Conservation (phyloP, 2,329 filamentous ascomycete genomes). For the Alternaria solani region DNA sequence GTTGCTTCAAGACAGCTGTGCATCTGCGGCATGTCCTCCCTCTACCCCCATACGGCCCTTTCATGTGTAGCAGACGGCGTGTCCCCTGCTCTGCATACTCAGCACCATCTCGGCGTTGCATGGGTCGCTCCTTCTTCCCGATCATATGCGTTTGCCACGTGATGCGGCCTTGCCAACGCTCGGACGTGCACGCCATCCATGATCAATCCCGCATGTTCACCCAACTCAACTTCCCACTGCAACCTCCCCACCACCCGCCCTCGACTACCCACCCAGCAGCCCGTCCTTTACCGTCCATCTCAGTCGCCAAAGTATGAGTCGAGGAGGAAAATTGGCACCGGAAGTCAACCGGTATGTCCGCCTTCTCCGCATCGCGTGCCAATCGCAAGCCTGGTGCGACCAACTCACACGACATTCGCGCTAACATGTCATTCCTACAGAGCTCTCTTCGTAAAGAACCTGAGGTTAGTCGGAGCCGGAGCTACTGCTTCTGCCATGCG, state of each 20-base stretch:
- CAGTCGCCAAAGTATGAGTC: slow-evolving; percentile 80
- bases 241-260: slow-evolving; percentile 16
- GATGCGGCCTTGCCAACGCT: slow-evolving; percentile 7
- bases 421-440: slow-evolving; percentile 58
- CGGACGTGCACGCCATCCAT: slow-evolving; percentile 15
- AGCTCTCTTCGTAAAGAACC: slow-evolving; percentile 99
- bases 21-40: background rate
- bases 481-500: background rate
- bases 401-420: slow-evolving; percentile 39
- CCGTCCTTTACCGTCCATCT: slow-evolving; percentile 28
- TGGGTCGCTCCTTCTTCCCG: slow-evolving; percentile 8
- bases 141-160: slow-evolving; percentile 10
- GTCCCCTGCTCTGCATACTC: background rate
- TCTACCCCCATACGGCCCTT: background rate
- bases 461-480: slow-evolving; percentile 71
- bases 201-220: slow-evolving; percentile 20
- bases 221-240: slow-evolving; percentile 7
- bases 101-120: slow-evolving; percentile 10
- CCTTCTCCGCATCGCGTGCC: slow-evolving; percentile 24
- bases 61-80: background rate
- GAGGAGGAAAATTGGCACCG: slow-evolving; percentile 94
- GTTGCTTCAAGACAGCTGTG: background rate
- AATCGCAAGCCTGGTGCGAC: slow-evolving; percentile 28
- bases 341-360: slow-evolving; percentile 93
- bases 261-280: slow-evolving; percentile 30